Conservation (phyloP, 2,329 filamentous ascomycete genomes). For the Xylariaceae sp. region DNA sequence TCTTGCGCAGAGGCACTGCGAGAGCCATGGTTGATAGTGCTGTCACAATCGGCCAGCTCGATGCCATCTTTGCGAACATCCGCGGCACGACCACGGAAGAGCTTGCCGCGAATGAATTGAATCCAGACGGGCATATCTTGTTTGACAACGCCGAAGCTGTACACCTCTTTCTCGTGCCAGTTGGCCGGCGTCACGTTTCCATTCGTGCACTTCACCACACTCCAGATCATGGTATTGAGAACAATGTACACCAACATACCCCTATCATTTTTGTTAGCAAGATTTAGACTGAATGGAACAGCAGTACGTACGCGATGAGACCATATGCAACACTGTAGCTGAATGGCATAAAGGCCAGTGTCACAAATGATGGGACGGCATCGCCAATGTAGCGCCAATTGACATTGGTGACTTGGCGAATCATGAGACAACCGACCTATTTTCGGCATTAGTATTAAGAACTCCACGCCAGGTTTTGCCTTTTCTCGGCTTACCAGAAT, state of each 20-base stretch:
- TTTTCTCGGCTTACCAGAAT: constrained; percentile 48
- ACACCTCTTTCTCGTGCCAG: constrained; percentile 51
- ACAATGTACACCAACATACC: constrained; percentile 51
- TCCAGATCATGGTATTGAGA: constrained; percentile 49
- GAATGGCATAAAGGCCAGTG: constrained; percentile 70
- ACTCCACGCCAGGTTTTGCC: not conserved
- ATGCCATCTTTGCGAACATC: constrained; percentile 28
- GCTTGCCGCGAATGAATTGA: constrained; percentile 35
- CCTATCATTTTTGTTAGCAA: constrained; percentile 23
- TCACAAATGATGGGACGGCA: constrained; percentile 69
- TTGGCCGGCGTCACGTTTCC: constrained; percentile 47
- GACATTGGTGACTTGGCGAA: constrained; percentile 66
- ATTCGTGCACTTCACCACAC: constrained; percentile 42
- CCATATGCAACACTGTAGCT: constrained; percentile 76
- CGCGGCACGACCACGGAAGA: constrained; percentile 16
- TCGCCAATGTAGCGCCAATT: constrained; percentile 76
- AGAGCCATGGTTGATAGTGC: constrained; percentile 28
- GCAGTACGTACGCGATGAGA: constrained; percentile 58
- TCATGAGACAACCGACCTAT: constrained; percentile 71
- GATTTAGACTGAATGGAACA: constrained; percentile 1
- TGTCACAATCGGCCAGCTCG: constrained; percentile 32
- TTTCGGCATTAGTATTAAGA: not conserved
- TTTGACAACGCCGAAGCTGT: constrained; percentile 48
- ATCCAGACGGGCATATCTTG: constrained; percentile 55
- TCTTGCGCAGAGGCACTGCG: constrained; percentile 28